Percentiles rank a stretch among this genome's conserved stretches.
Evolutionary conservation across 345 rosid genomes (phyloP).

Genomic region (Aquilaria malaccensis): DNA sequence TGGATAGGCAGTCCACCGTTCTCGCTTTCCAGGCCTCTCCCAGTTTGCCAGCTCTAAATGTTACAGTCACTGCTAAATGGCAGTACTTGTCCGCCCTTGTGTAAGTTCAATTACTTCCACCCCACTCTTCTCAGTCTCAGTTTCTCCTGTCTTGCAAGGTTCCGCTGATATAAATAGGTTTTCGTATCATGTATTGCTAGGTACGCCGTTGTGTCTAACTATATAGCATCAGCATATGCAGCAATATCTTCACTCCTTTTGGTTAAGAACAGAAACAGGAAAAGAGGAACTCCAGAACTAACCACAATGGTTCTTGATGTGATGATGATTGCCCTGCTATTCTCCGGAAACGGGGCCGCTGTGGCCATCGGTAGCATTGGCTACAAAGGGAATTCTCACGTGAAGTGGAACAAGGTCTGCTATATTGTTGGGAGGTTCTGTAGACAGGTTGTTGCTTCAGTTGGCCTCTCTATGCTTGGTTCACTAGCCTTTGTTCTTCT

Average conservation of each 20-base stretch:
- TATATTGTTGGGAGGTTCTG: conserved; percentile 37
- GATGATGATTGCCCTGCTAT: conserved; percentile 38
- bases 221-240: conserved; percentile 39
- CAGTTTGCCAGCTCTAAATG: conserved; percentile 27
- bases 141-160: too few relatives aligned
- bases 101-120: conserved; percentile 21
- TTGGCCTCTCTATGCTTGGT: conserved; percentile 26
- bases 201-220: conserved; percentile 38
- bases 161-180: not conserved
- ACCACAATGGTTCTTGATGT: conserved; percentile 25
- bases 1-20: conserved; percentile 29
- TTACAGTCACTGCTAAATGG: conserved; percentile 42
- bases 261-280: conserved; percentile 8
- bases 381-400: conserved; percentile 42
- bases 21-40: conserved; percentile 21
- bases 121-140: not conserved
- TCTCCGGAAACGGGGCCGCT: conserved; percentile 40
- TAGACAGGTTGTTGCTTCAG: conserved; percentile 20
- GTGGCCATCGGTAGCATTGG: conserved; percentile 38
- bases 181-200: conserved; percentile 13
- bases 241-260: conserved; percentile 25
- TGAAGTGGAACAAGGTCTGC: conserved; percentile 47
- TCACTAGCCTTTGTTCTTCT: conserved; percentile 26
- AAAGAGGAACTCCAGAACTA: conserved; percentile 3
- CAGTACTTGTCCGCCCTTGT: conserved; percentile 40